Conservation (phyloP, 306 rosid species). For the Adenanthera pavonina region DNA sequence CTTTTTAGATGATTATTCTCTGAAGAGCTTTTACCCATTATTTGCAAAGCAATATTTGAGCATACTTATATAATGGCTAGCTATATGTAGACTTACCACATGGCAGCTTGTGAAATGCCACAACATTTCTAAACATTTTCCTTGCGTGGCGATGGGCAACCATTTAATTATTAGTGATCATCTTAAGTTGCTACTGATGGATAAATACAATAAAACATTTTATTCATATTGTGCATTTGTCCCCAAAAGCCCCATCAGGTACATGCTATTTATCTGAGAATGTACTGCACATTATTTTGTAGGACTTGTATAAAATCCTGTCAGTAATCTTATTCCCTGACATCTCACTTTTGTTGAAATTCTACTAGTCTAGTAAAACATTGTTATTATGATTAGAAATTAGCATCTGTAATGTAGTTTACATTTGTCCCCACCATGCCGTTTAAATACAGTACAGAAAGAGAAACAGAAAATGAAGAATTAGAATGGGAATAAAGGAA, state of each 20-base stretch:
- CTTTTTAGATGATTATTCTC: not conserved
- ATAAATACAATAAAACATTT: slow-evolving; percentile 6
- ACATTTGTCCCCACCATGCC: not conserved
- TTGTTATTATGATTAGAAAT: not conserved
- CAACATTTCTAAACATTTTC: not conserved
- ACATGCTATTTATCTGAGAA: not conserved
- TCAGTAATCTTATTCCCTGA: not conserved
- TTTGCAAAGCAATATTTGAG: not conserved
- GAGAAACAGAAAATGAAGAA: not conserved
- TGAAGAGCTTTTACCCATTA: not conserved
- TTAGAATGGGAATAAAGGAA: not conserved
- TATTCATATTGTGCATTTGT: slow-evolving; percentile 7
- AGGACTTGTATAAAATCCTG: not conserved
- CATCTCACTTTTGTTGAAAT: not conserved
- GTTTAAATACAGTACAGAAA: not conserved
- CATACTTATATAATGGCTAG: not conserved
- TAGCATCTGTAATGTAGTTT: not conserved
- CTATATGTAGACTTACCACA: too few relatives aligned
- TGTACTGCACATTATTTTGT: not conserved
- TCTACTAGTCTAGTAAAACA: not conserved
- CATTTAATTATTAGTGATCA: slow-evolving; percentile 3
- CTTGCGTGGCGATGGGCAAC: not conserved
- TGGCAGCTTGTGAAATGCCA: not conserved
- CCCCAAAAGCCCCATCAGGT: not conserved
- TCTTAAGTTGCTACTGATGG: not conserved